These are phyloP conservation scores for Gyromitra esculenta DNA, from an alignment of 2,329 filamentous ascomycete genomes.

Conservation along the genomic window DNA sequence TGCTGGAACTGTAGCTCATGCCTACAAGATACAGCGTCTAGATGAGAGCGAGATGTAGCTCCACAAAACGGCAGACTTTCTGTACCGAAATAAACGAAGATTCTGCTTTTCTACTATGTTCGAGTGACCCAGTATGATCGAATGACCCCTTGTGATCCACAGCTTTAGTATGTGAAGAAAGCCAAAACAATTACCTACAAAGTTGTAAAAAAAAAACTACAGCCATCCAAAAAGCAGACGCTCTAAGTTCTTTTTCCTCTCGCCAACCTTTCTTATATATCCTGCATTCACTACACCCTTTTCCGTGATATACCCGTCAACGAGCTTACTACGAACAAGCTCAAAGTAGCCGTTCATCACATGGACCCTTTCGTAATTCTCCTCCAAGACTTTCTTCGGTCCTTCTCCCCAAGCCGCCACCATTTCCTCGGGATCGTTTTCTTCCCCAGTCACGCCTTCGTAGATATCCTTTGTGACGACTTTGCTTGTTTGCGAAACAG, in stretches of 20 bases:
- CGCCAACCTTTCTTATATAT: slow-evolving; percentile 12
- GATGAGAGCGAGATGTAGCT: too few species aligned
- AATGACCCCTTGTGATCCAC: slow-evolving; percentile 3
- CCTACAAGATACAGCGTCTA: too few species aligned
- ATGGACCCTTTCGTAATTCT: slow-evolving; percentile 22
- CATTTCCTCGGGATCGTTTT: slow-evolving; percentile 27
- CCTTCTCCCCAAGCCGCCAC: slow-evolving; percentile 20
- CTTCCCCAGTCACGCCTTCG: slow-evolving; percentile 20
- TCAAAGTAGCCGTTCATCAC: slow-evolving; percentile 33
- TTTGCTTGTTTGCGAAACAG: slow-evolving; percentile 28
- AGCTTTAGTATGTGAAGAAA: not conserved
- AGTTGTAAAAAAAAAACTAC: not conserved
- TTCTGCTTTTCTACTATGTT: not conserved
- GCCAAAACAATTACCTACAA: not conserved
- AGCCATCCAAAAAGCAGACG: slow-evolving; percentile 31
- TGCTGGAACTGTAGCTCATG: too few species aligned
- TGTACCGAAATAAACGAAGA: not conserved
- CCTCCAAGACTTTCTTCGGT: not conserved
- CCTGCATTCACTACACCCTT: slow-evolving; percentile 15
- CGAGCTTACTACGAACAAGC: slow-evolving; percentile 12
- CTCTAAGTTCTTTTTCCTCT: slow-evolving; percentile 14
- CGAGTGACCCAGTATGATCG: slow-evolving; percentile 11
- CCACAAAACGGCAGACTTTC: too few species aligned
- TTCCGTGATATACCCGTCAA: slow-evolving; percentile 37
- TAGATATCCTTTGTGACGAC: slow-evolving; percentile 19